Evolutionary conservation across 2,329 filamentous ascomycete genomes (phyloP).

Genomic region (Allantophomopsis cytisporea): DNA sequence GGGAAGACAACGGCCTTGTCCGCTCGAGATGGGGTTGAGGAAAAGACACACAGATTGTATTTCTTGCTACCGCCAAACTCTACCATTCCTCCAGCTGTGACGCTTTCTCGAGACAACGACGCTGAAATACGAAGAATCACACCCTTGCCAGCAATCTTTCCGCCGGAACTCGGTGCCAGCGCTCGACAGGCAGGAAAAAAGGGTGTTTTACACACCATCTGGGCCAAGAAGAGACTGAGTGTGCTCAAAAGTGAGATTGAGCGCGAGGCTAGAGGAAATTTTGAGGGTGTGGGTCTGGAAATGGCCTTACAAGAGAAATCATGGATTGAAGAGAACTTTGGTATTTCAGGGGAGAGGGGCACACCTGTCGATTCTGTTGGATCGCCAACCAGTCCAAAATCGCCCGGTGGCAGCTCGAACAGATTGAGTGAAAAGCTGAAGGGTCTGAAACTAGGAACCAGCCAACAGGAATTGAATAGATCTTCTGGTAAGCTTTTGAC

Average conservation of each 20-base stretch:
- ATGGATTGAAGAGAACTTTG: constrained; percentile 75
- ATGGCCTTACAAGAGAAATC: constrained; percentile 75
- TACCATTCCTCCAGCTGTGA: constrained; percentile 59
- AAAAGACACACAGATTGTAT: constrained; percentile 49
- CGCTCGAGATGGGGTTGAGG: constrained; percentile 17
- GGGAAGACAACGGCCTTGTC: constrained; percentile 63
- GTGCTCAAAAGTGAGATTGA: constrained; percentile 68
- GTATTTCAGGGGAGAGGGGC: constrained; percentile 5
- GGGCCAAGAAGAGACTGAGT: constrained; percentile 71
- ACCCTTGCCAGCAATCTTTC: constrained; percentile 77
- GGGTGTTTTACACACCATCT: constrained; percentile 78
- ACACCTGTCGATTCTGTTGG: constrained; percentile 4
- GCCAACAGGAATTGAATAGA: constrained; percentile 45
- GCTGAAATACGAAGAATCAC: constrained; percentile 46
- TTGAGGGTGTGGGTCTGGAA: constrained; percentile 69
- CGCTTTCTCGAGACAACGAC: constrained; percentile 28
- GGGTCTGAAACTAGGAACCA: constrained; percentile 67
- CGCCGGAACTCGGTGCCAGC: constrained; percentile 56
- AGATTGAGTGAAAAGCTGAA: constrained; percentile 67
- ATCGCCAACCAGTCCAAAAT: constrained; percentile 40
- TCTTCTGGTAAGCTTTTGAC: constrained; percentile 30
- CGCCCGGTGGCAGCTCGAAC: constrained; percentile 51
- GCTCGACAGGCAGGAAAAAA: constrained; percentile 56
- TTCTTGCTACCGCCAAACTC: constrained; percentile 66
- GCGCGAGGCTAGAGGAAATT: constrained; percentile 57